A percentile compares a stretch with the other conserved stretches of the same genome.
phyloP scores from a whole-genome alignment of 805 yeast genomes.

The Cyberlindnera mycetangii region DNA sequence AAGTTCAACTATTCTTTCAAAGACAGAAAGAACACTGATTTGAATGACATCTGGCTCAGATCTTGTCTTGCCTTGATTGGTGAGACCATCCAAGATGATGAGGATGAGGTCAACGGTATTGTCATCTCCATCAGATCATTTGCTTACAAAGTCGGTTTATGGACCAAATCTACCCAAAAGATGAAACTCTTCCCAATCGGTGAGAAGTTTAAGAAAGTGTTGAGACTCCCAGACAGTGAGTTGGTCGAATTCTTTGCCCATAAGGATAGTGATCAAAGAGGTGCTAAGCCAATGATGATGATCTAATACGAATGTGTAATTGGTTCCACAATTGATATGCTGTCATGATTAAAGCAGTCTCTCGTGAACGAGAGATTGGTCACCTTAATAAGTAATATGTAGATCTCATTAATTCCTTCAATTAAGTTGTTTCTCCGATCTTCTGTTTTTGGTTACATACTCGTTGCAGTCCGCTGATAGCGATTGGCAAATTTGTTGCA shows the following conservation, averaged over 20 bases:
- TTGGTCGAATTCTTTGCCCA: constrained; percentile 78
- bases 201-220: constrained; percentile 79
- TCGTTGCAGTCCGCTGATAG: too few relatives aligned
- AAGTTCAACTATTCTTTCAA: constrained; percentile 84
- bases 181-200: constrained; percentile 73
- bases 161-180: constrained; percentile 81
- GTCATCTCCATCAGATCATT: constrained; percentile 85
- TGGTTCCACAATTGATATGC: background rate
- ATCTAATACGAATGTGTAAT: constrained; percentile 14
- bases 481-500: too few relatives aligned
- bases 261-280: constrained; percentile 28
- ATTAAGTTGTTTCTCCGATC: too few relatives aligned
- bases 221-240: constrained; percentile 72
- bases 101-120: constrained; percentile 88
- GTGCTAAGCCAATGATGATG: constrained; percentile 29
- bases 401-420: too few relatives aligned
- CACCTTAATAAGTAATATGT: too few relatives aligned
- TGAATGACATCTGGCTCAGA: constrained; percentile 91
- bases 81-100: constrained; percentile 81
- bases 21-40: constrained; percentile 53
- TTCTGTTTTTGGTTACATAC: too few relatives aligned
- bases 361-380: too few relatives aligned
- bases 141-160: constrained; percentile 80
- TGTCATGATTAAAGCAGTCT: background rate
- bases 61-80: constrained; percentile 89